A percentile compares a stretch with the other conserved stretches of the same genome.
phyloP scores from a whole-genome alignment of 164 flowering plant genomes.

The Warburgia ugandensis region DNA sequence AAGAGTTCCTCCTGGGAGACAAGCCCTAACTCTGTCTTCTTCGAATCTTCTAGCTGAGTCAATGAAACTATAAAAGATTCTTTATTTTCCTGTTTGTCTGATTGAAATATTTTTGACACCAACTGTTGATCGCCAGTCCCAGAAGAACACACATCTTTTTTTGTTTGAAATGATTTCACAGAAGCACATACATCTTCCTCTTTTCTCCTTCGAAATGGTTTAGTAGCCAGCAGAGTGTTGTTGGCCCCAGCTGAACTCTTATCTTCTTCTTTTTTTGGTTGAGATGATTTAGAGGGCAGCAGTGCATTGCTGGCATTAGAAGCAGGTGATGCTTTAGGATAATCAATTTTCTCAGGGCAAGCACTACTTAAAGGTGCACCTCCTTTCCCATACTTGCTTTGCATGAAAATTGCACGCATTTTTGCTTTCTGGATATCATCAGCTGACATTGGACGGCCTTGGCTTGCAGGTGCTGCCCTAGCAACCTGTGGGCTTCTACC shows the following conservation, averaged over 20 bases:
- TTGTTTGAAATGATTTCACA: no score
- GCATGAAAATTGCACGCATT: constrained; percentile 79
- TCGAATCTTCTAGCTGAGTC: no score
- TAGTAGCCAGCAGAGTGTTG: no score
- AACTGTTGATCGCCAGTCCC: no score
- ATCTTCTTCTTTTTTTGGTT: constrained; percentile 34
- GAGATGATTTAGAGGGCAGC: constrained; percentile 22
- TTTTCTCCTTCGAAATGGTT: no score
- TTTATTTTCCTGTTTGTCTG: no score
- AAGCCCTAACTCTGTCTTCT: no score
- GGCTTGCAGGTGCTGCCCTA: constrained; percentile 39
- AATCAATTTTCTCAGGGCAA: constrained; percentile 23
- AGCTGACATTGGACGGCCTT: constrained; percentile 86
- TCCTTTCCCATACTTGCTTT: constrained; percentile 61
- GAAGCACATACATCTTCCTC: not conserved
- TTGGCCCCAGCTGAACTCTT: constrained; percentile 18
- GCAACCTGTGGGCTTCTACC: constrained; percentile 42
- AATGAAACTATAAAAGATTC: no score
- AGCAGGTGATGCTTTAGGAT: constrained; percentile 17
- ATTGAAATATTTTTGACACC: no score
- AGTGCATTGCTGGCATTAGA: constrained; percentile 16
- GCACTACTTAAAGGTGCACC: constrained; percentile 24
- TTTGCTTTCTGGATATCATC: constrained; percentile 99
- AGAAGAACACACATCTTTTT: no score
- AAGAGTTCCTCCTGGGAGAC: constrained; percentile 29